Evolutionary conservation across 2,329 filamentous ascomycete genomes (phyloP), one percentile per base, ranked within the genome.

Genomic region (Cercospora citrullina): DNA sequence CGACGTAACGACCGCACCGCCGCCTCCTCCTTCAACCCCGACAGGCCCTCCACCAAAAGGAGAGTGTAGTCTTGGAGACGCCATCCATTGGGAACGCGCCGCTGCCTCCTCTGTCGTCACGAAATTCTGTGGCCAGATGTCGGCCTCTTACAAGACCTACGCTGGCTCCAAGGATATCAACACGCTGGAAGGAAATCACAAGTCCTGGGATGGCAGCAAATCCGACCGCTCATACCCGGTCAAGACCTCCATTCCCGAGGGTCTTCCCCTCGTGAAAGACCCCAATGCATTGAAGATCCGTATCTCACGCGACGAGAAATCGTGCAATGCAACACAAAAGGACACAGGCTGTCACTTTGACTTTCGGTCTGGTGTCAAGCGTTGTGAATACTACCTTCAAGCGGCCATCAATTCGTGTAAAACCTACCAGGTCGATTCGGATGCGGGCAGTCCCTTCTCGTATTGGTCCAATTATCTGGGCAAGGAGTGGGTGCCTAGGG

Each of bases 101-200:
- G 23, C 33, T 5, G 60, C 60, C 1, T 31, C 42, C 4, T 33
- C 42, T n/a, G 18, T 39, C 4, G 61, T 33, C 9, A 57, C 28
- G 0, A 64, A 64, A 21, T 64, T 64, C 48, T 64, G 62, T 16
- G 21, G 36, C 6, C 48, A 64, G 14, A 64, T 64, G 62, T 58
- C 48, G 0, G 31, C 31, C 2, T 63, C 60, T 0, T 30, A 58
- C 26, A 31, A 31, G 14, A 36, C 45, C 16, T 51, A 31, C 60
- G 16, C n/a, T 6, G 42, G 28, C 0, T 28, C 42, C 3, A 30
- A 21, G 16, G 30, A 58, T 6, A 33, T 58, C 16, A 58, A 58
- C 16, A 58, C 53, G 14, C 53, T 58, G 0, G 30, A 30, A 5
- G 53, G 26, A 1, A 62, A 28, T 4, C 39, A 30, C 33, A 48